Evolutionary conservation across 129 eudicot genomes (phyloP), one percentile per base, ranked within the genome.

Genomic region (Saussurea involucrata): DNA sequence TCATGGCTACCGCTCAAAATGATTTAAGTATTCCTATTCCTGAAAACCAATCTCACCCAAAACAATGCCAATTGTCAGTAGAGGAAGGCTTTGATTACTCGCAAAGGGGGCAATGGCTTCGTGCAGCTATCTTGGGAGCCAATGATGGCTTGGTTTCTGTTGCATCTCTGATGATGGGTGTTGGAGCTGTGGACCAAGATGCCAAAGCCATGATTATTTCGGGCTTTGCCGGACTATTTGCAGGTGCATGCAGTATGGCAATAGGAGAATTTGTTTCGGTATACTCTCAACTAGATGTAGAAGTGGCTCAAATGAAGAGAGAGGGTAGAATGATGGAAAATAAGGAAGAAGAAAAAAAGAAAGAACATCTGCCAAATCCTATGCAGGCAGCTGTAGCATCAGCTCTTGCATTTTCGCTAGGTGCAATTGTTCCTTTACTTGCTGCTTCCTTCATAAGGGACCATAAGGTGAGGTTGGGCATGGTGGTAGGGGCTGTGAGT

Each of bases 311-410:
- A 76, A 44, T 76, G 74, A 83, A 72, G 49, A 66, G 86, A 79
- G 83, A 78, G 11, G 44, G 24, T n/a, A 67, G 34, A 69, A 46
- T 33, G 12, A 57, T 5, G 5, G 57, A 10, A 10, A 42, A 27
- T 37, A 27, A 27, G 3, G 40, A 12, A 0, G 31, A 33, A 60
- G 80, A 49, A 58, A 74, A 37, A 18, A 71, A 78, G 46, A 75
- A 28, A 28, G 76, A 73, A 21, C 58, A 77, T 17, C 80, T 87
- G 0, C 88, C 90, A 6, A 87, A 71, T 69, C 90, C 90, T 2
- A 33, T 78, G 20, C 90, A 87, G 82, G 90, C 88, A 8, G 87
- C 90, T 18, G 6, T 78, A 10, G 88, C 88, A 3, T 87, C 88
- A 2, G 88, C 88, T 27, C 82, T 87, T 21, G 86, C 88, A 20